These are phyloP conservation scores for Lactifluus echinatus DNA, from an alignment of 768 basidiomycete species.

Conservation along the genomic window DNA sequence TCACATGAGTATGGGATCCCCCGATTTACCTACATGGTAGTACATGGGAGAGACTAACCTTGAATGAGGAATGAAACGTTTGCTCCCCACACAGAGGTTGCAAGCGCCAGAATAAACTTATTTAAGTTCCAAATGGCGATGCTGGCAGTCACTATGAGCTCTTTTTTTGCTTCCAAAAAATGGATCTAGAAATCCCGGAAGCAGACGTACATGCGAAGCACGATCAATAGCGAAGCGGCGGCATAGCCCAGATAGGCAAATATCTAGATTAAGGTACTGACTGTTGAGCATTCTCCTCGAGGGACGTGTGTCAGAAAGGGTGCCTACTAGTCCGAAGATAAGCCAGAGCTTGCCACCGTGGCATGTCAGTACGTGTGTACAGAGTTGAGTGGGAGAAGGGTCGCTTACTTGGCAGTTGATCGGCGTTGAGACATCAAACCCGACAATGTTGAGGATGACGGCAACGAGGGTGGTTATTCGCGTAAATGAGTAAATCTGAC, in stretches of 20 bases:
- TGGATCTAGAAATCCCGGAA: neutral
- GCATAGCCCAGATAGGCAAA: neutral
- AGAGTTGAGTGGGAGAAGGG: neutral
- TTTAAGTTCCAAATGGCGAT: neutral
- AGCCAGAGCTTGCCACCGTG: neutral
- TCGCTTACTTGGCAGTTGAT: neutral
- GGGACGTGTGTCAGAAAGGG: neutral
- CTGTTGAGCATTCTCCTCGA: neutral
- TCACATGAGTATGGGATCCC: too few relatives aligned
- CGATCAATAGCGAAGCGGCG: neutral
- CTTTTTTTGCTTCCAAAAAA: neutral
- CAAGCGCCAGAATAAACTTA: neutral
- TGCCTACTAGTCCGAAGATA: neutral
- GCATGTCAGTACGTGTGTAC: neutral
- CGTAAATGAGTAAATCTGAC: neutral
- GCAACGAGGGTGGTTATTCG: neutral
- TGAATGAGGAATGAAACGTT: neutral
- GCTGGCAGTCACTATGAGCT: neutral
- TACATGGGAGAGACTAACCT: neutral
- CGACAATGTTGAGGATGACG: neutral
- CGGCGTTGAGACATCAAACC: neutral
- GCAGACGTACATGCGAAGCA: conserved; percentile 6
- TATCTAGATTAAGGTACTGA: neutral
- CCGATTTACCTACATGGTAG: too few relatives aligned
- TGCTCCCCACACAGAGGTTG: neutral